phyloP scores from a whole-genome alignment of 176 grass and related monocot genomes.

The Hordeum marinum region DNA sequence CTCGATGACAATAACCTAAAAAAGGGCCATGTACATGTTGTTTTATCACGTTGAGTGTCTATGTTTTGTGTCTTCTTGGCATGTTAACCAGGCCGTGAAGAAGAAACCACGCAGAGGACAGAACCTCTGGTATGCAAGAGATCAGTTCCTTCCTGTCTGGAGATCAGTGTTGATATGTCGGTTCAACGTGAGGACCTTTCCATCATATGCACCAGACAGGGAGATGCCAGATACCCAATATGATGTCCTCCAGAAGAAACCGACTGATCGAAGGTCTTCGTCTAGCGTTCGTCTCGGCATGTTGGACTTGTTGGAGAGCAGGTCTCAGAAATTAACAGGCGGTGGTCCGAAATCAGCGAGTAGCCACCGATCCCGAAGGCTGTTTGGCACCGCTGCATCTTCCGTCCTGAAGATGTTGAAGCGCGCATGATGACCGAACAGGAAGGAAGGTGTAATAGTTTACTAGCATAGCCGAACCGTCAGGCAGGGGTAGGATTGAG shows the following conservation, averaged over 20 bases:
- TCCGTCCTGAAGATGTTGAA: neutral
- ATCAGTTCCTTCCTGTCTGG: too few species aligned
- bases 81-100: neutral
- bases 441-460: neutral
- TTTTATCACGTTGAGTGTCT: neutral
- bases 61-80: neutral
- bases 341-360: neutral
- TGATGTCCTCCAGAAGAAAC: neutral
- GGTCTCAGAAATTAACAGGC: neutral
- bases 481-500: too few species aligned
- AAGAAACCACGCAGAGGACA: too few species aligned
- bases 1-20: neutral
- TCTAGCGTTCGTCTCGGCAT: neutral
- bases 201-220: too few species aligned
- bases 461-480: too few species aligned
- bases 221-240: neutral
- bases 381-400: neutral
- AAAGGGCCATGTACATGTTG: neutral
- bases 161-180: too few species aligned
- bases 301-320: neutral
- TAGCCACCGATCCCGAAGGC: neutral
- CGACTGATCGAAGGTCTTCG: neutral
- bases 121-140: too few species aligned
- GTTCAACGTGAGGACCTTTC: too few species aligned
- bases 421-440: neutral